phyloP scores from a whole-genome alignment of 2,329 filamentous ascomycete species.

The Taxawa tesnikishii region DNA sequence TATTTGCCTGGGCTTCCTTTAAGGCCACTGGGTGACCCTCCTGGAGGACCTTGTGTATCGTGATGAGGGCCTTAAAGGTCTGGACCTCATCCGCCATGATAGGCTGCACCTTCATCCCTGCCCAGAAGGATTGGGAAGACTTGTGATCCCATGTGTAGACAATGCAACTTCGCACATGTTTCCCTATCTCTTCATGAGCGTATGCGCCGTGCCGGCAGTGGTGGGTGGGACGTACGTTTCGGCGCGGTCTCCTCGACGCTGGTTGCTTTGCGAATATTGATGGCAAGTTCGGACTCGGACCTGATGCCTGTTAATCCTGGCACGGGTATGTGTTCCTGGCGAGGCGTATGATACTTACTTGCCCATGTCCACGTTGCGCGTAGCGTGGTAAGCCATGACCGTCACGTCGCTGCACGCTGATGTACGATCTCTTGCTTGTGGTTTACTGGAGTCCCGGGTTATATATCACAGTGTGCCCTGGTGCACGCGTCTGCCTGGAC shows the following conservation, averaged over 20 bases:
- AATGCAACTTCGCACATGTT: slow-evolving; percentile 96
- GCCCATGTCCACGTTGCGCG: slow-evolving; percentile 48
- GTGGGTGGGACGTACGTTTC: slow-evolving; percentile 38
- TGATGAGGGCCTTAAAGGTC: slow-evolving; percentile 97
- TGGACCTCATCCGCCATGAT: slow-evolving; percentile 96
- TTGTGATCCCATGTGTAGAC: slow-evolving; percentile 99
- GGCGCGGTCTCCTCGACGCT: slow-evolving; percentile 57
- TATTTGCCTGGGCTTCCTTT: slow-evolving; percentile 78
- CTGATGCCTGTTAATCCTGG: too few species aligned
- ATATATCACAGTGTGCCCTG: too few species aligned
- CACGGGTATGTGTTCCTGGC: slow-evolving; percentile 21
- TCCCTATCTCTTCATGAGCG: slow-evolving; percentile 39
- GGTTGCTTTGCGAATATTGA: slow-evolving; percentile 57
- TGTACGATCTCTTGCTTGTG: too few species aligned
- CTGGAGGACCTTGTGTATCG: slow-evolving; percentile 92
- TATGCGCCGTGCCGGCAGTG: slow-evolving; percentile 3
- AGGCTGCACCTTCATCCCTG: slow-evolving; percentile 99
- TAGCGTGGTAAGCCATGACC: slow-evolving; percentile 26
- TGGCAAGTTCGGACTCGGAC: slow-evolving; percentile 51
- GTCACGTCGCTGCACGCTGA: slow-evolving; percentile 15
- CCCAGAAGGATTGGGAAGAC: slow-evolving; percentile 89
- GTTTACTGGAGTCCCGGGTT: too few species aligned
- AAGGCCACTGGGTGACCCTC: slow-evolving; percentile 85
- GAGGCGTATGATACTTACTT: slow-evolving; percentile 32
- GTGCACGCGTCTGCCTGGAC: too few species aligned